Evolutionary conservation across 1,284 basidiomycete species (phyloP), one percentile per base, ranked within the genome.

Genomic region (Malassezia cuniculi): DNA sequence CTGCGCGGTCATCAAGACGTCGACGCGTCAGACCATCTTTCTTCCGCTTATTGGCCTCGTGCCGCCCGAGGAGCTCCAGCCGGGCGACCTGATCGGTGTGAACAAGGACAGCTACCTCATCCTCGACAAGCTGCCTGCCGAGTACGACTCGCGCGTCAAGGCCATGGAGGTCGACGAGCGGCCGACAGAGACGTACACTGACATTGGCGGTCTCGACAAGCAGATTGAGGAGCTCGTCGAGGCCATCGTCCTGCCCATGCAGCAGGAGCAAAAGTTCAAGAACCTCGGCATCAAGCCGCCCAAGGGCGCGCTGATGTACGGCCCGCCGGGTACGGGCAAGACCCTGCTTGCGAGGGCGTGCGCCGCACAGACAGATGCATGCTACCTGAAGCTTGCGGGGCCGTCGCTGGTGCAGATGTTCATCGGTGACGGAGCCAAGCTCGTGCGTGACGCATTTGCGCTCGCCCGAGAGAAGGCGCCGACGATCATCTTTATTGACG

Each of bases 61-160:
- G 20, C 83, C 87, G 14, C 76, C 87, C 22, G 82, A 90, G 41
- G 74, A 85, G 57, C 78, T 99, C 42, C 78, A 75, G 58, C 90
- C 90, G 3, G 77, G 82, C 30, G 93, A 95, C 71, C 75, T 99
- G 41, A 93, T 99, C 57, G 90, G 90, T 51, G 90, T 97, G 36
- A 97, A 99, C 74, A 99, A 99, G 70, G 90, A 97, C 69, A 94
- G 86, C n/a, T 97, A 97, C 66, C 78, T 99, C 48, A 78, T 97
- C 30, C 76, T 99, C 20, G 90, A 97, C 70, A 90, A 78, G 34
- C 71, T 83, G 3, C 80, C 80, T 5, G 71, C 76, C 46, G 81
- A 83, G 60, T 83, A 79, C 68, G 81, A 83, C 57, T 78, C 78
- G 24, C 71, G 81, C 42, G 81, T 83, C 36, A 82, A 82, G 68